These are phyloP conservation scores for Tetrahymena borealis DNA, from an alignment of 73 alveolate genomes.

Conservation along the genomic window DNA sequence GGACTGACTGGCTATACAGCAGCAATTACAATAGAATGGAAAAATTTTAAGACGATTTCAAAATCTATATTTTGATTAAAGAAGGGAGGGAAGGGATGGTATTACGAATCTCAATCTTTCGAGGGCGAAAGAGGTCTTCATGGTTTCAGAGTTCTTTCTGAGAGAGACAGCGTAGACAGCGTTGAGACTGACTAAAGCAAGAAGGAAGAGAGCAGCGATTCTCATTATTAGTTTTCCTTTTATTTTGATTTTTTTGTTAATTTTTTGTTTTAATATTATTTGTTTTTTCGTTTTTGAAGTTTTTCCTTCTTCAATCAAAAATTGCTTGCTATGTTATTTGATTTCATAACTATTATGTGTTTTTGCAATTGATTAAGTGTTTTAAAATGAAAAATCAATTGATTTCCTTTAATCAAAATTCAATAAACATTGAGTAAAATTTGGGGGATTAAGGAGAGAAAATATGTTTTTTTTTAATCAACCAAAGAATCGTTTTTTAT, in stretches of 20 bases:
- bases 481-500: neutral
- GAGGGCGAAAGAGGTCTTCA: neutral
- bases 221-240: neutral
- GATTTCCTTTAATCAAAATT: neutral
- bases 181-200: neutral
- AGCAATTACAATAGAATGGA: too few relatives aligned
- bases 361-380: neutral
- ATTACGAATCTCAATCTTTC: slow-evolving; percentile 1
- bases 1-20: too few relatives aligned
- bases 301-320: neutral
- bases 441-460: neutral
- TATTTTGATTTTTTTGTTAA: neutral
- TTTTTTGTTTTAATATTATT: neutral
- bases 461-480: neutral
- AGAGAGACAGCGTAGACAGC: neutral
- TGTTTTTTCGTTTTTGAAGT: neutral
- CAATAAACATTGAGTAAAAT: neutral
- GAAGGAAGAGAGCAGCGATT: neutral
- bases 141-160: neutral
- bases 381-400: neutral
- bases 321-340: neutral
- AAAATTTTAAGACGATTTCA: too few relatives aligned
- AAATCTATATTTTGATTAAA: too few relatives aligned
- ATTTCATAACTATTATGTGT: neutral
- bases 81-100: neutral